Conservation (phyloP, 345 rosid species). For the Lagerstroemia speciosa region DNA sequence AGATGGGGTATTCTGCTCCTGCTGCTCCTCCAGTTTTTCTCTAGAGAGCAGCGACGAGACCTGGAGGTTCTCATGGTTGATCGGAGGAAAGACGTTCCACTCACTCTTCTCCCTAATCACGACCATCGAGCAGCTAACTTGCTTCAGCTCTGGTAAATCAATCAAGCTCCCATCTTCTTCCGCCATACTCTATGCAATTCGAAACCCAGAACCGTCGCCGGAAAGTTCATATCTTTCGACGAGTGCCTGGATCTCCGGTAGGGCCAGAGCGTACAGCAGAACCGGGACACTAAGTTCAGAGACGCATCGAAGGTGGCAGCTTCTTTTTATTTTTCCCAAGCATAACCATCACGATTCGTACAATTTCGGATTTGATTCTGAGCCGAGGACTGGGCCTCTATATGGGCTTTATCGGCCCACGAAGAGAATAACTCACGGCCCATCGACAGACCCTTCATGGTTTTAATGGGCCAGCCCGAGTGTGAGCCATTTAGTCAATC, state of each 20-base stretch:
- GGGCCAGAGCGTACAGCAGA: too few species aligned
- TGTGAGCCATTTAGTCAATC: too few species aligned
- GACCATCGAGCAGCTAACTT: slow-evolving; percentile 1
- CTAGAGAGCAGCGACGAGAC: not conserved
- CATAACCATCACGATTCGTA: too few species aligned
- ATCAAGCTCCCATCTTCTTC: not conserved
- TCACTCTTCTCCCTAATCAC: slow-evolving; percentile 4
- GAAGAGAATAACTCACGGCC: too few species aligned
- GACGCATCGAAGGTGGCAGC: slow-evolving; percentile 2
- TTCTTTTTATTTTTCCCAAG: not conserved
- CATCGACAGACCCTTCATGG: too few species aligned
- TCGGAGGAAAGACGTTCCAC: slow-evolving; percentile 13
- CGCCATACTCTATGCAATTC: too few species aligned
- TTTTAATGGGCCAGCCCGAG: too few species aligned
- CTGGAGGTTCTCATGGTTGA: slow-evolving; percentile 16
- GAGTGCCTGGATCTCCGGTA: too few species aligned
- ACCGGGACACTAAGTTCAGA: too few species aligned
- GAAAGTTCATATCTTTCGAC: not conserved
- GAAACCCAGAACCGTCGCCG: not conserved
- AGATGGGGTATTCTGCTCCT: not conserved
- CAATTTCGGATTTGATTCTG: too few species aligned
- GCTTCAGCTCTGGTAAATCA: not conserved
- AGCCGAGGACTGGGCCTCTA: too few species aligned
- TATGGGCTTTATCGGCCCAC: too few species aligned
- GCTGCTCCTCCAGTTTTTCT: not conserved